Evolutionary conservation across 192 early-diverging fungal species (phyloP).

Genomic region (Ambispora gerdemannii): DNA sequence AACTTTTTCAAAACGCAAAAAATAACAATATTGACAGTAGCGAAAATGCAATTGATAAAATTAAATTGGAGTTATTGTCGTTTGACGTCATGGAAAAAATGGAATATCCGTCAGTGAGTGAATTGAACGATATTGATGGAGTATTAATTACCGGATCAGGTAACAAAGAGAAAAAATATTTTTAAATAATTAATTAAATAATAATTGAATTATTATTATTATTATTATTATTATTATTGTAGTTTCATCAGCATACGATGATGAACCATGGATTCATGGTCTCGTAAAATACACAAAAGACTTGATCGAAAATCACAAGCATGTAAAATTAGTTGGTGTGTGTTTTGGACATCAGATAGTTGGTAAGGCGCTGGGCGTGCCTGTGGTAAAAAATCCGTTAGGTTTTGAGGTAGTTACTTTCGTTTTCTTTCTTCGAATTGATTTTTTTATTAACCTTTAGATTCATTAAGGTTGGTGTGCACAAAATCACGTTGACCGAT

Average conservation of each 20-base stretch:
- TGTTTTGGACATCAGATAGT: conserved; percentile 89
- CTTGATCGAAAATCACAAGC: conserved; percentile 34
- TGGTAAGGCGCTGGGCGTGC: conserved; percentile 62
- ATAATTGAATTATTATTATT: neutral
- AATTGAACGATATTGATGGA: conserved; percentile 44
- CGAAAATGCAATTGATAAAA: neutral
- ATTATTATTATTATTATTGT: neutral
- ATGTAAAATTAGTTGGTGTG: conserved; percentile 60
- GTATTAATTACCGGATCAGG: conserved; percentile 57
- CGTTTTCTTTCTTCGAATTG: conserved; percentile 18
- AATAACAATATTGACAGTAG: neutral
- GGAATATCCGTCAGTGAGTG: conserved; percentile 9
- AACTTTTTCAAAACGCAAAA: conserved; percentile 20
- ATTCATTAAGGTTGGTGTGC: neutral
- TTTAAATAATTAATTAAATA: neutral
- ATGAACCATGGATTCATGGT: conserved; percentile 63
- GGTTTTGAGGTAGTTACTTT: conserved; percentile 68
- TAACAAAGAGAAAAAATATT: conserved; percentile 1
- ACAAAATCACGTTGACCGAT: conserved; percentile 2
- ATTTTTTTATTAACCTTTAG: neutral
- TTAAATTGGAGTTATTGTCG: neutral
- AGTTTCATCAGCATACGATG: conserved; percentile 61
- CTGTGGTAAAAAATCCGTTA: conserved; percentile 49
- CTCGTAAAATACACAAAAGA: conserved; percentile 53
- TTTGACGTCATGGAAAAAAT: conserved; percentile 17